Conservation (phyloP, 768 basidiomycete species). For the Pseudohyphozyma bogoriensis region DNA sequence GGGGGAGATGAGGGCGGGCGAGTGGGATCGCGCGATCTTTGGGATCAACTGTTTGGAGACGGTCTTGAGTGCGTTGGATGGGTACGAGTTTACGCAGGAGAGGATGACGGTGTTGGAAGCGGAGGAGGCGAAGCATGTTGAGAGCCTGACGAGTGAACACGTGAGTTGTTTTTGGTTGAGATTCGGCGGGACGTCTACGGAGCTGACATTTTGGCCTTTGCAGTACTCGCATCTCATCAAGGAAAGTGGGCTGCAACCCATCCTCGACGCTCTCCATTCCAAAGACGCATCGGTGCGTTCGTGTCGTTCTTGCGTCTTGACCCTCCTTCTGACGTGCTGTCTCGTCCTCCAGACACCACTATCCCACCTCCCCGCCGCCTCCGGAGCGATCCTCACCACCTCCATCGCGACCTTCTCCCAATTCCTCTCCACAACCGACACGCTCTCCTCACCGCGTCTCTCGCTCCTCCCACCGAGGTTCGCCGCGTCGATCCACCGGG, state of each 20-base stretch:
- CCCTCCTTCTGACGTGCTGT: neutral
- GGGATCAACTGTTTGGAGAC: conserved; percentile 76
- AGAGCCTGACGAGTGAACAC: conserved; percentile 66
- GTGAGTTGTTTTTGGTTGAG: conserved; percentile 43
- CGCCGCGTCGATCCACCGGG: conserved; percentile 61
- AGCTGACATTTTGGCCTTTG: neutral
- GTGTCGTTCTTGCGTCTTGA: neutral
- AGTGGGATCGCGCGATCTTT: conserved; percentile 76
- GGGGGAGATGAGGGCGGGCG: conserved; percentile 47
- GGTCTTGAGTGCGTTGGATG: conserved; percentile 53
- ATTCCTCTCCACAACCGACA: conserved; percentile 75
- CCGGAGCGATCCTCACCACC: conserved; percentile 52
- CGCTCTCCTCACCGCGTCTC: conserved; percentile 63
- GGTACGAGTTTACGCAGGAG: conserved; percentile 48
- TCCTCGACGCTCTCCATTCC: conserved; percentile 38
- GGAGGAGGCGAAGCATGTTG: conserved; percentile 54
- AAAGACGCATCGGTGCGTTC: conserved; percentile 38
- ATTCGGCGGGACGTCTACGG: neutral
- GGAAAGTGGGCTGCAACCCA: conserved; percentile 41
- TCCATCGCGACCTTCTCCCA: conserved; percentile 59
- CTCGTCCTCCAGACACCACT: conserved; percentile 53
- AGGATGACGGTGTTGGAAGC: conserved; percentile 53
- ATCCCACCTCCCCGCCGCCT: conserved; percentile 59
- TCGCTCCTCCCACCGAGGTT: conserved; percentile 60
- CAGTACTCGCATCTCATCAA: conserved; percentile 40